These are phyloP conservation scores for Maudiozyma saulgeensis DNA, from an alignment of 805 yeast species.

Conservation along the genomic window DNA sequence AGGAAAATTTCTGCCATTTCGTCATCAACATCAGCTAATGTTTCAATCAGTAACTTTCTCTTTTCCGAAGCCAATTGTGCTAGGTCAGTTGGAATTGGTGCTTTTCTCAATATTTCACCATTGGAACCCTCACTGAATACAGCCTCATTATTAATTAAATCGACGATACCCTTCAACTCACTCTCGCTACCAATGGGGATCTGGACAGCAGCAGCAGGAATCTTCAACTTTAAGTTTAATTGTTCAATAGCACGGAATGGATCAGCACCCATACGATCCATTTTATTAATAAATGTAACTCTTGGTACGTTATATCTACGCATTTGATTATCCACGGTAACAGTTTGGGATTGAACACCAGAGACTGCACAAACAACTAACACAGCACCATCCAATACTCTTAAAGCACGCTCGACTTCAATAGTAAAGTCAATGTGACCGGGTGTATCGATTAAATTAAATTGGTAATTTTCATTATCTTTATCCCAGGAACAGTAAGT, in stretches of 20 bases:
- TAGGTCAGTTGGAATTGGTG: conserved; percentile 70
- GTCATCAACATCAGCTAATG: conserved; percentile 95
- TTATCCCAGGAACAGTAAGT: conserved; percentile 96
- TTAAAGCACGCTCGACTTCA: conserved; percentile 96
- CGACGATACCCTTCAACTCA: conserved; percentile 78
- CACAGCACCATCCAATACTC: conserved; percentile 97
- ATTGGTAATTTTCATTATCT: conserved; percentile 59
- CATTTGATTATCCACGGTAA: conserved; percentile 98
- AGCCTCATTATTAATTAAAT: conserved; percentile 80
- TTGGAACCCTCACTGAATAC: conserved; percentile 81
- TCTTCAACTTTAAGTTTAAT: conserved; percentile 74
- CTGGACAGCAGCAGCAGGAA: conserved; percentile 95
- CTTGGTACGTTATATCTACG: conserved; percentile 96
- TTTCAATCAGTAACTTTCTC: conserved; percentile 77
- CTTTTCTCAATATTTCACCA: conserved; percentile 69
- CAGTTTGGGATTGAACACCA: conserved; percentile 97
- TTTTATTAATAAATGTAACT: conserved; percentile 90
- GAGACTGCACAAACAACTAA: conserved; percentile 96
- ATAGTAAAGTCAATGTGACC: conserved; percentile 98
- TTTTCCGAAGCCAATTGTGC: conserved; percentile 81
- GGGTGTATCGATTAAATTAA: conserved; percentile 95
- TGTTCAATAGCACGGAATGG: conserved; percentile 95
- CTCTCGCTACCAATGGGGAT: conserved; percentile 95
- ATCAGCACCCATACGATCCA: conserved; percentile 99
- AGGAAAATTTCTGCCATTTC: conserved; percentile 88